phyloP scores from a whole-genome alignment of 169 alveolate genomes.

The Amoebophrya sp. region DNA sequence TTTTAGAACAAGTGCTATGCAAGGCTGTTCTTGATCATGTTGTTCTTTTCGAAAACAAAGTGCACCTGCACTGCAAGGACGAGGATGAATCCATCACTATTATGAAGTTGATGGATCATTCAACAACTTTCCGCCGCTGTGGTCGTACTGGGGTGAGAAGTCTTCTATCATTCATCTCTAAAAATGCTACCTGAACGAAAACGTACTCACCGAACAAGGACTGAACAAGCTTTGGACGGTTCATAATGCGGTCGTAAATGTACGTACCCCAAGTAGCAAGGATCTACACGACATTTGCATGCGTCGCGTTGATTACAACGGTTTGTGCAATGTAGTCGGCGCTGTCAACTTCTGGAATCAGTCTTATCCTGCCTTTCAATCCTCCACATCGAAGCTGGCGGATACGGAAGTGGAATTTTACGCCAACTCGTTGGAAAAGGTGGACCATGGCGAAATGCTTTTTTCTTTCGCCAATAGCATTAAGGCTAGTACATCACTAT shows the following conservation, averaged over 20 bases:
- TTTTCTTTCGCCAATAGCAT: too few species aligned
- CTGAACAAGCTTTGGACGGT: background rate
- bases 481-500: too few species aligned
- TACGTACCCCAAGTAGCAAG: background rate
- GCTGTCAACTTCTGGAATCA: background rate
- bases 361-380: background rate
- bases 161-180: too few species aligned
- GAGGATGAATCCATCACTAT: too few species aligned
- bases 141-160: too few species aligned
- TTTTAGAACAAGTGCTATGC: too few species aligned
- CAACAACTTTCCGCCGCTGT: too few species aligned
- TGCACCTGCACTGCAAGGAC: too few species aligned
- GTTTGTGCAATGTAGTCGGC: background rate
- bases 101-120: too few species aligned
- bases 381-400: background rate
- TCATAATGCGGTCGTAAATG: background rate
- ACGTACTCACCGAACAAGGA: background rate
- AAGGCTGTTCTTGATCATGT: too few species aligned
- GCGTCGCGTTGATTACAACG: background rate
- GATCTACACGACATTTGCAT: background rate
- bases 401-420: background rate
- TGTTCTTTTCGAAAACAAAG: too few species aligned
- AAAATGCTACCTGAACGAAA: too few species aligned
- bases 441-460: background rate
- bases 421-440: background rate